These are phyloP conservation scores for Debaryomycetaceae sp. DNA, from an alignment of 1,139 yeast genomes.

Conservation along the genomic window DNA sequence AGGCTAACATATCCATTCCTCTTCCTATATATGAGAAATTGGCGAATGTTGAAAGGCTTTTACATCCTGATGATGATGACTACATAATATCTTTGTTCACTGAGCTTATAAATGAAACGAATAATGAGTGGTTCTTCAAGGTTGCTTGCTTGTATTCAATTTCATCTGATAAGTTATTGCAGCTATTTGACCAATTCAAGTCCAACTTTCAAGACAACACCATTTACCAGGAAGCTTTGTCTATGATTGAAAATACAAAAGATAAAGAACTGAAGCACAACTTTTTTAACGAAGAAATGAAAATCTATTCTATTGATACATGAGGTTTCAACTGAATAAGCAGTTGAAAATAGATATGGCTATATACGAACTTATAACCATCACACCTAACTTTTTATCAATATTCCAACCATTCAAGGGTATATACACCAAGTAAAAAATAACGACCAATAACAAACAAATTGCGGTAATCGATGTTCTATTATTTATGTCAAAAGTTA, in stretches of 20 bases:
- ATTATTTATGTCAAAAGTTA: constrained; percentile 22
- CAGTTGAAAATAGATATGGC: constrained; percentile 16
- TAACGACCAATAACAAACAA: constrained; percentile 23
- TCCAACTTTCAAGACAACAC: constrained; percentile 1
- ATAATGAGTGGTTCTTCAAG: constrained; percentile 22
- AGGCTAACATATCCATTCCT: constrained; percentile 27
- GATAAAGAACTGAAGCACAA: not conserved
- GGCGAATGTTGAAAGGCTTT: constrained; percentile 32
- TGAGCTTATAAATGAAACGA: constrained; percentile 20
- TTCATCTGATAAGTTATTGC: constrained; percentile 8
- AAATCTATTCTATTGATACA: not conserved
- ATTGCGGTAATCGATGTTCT: constrained; percentile 26
- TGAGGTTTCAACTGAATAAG: constrained; percentile 8
- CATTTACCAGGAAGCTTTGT: constrained; percentile 1
- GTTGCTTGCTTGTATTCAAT: constrained; percentile 15
- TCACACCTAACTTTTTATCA: constrained; percentile 27
- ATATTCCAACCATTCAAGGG: constrained; percentile 35
- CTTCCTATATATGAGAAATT: constrained; percentile 36
- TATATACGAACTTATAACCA: constrained; percentile 21
- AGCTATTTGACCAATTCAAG: constrained; percentile 9
- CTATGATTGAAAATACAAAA: not conserved
- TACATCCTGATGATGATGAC: constrained; percentile 20
- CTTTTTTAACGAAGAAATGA: not conserved
- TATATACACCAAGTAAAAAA: constrained; percentile 24
- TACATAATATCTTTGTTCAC: constrained; percentile 24